phyloP scores from a whole-genome alignment of 495 filamentous ascomycete species.

The Pseudotulostoma volvatum region DNA sequence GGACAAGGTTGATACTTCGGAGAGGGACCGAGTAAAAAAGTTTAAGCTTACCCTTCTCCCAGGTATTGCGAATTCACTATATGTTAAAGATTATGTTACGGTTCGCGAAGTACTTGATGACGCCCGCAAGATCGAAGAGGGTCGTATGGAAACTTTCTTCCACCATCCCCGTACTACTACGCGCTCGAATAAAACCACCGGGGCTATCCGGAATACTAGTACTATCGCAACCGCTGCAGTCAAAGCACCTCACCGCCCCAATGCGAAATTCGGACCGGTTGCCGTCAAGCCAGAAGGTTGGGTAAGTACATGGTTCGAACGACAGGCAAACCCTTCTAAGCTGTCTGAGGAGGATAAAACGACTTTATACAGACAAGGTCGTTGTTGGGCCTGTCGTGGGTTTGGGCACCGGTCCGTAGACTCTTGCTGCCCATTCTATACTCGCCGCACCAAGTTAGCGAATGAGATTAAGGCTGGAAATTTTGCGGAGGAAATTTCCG shows the following conservation, averaged over 20 bases:
- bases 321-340: neutral
- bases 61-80: neutral
- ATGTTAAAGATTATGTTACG: neutral
- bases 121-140: neutral
- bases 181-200: neutral
- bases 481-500: neutral
- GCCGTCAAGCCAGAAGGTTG: neutral
- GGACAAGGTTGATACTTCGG: neutral
- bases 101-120: neutral
- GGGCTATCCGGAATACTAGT: neutral
- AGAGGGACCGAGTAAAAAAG: neutral
- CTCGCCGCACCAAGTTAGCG: too few relatives aligned
- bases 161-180: neutral
- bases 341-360: neutral
- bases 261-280: neutral
- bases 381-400: neutral
- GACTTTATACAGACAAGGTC: neutral
- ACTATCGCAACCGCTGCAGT: neutral
- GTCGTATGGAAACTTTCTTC: neutral
- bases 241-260: neutral
- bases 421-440: neutral
- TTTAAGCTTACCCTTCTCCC: neutral
- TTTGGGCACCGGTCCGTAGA: neutral
- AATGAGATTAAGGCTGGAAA: neutral
- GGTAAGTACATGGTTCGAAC: neutral